These are phyloP conservation scores for Picea glauca DNA, from an alignment of 75 land plant genomes.

Conservation along the genomic window DNA sequence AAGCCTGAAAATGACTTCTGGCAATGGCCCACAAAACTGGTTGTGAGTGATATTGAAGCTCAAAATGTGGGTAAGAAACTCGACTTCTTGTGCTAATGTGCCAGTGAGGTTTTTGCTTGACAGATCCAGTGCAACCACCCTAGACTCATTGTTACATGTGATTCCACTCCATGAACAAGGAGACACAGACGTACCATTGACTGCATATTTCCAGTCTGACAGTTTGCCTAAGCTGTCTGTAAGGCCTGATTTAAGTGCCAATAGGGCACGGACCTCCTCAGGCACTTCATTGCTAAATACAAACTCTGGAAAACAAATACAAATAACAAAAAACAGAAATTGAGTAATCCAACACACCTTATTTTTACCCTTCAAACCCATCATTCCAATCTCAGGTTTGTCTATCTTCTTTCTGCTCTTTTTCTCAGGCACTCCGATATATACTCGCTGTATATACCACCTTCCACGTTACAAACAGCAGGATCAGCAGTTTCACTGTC, in stretches of 20 bases:
- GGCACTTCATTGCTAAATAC: not conserved
- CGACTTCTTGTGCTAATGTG: conserved; percentile 12
- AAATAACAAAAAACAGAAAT: not conserved
- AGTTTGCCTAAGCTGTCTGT: conserved; percentile 31
- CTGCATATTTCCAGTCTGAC: conserved; percentile 31
- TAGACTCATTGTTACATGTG: conserved; percentile 27
- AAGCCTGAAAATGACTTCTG: conserved; percentile 36
- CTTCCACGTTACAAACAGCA: not conserved
- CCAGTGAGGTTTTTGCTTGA: conserved; percentile 53
- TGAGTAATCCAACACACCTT: conserved; percentile 10
- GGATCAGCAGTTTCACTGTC: not conserved
- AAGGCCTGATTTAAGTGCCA: conserved; percentile 41
- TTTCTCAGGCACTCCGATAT: not conserved
- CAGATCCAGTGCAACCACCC: conserved; percentile 37
- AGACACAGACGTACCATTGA: not conserved
- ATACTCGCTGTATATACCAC: not conserved
- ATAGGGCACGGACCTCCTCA: conserved; percentile 20
- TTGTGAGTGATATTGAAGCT: conserved; percentile 61
- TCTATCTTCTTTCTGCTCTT: not conserved
- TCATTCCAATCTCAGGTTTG: not conserved
- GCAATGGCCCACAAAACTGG: conserved; percentile 48
- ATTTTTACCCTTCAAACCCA: not conserved
- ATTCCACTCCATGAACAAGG: conserved; percentile 60
- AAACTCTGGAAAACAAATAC: conserved; percentile 3
- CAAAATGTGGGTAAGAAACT: conserved; percentile 30